Evolutionary conservation across 1,284 basidiomycete genomes (phyloP), one percentile per base, ranked within the genome.

Genomic region (Coniferiporia sulphurascens): DNA sequence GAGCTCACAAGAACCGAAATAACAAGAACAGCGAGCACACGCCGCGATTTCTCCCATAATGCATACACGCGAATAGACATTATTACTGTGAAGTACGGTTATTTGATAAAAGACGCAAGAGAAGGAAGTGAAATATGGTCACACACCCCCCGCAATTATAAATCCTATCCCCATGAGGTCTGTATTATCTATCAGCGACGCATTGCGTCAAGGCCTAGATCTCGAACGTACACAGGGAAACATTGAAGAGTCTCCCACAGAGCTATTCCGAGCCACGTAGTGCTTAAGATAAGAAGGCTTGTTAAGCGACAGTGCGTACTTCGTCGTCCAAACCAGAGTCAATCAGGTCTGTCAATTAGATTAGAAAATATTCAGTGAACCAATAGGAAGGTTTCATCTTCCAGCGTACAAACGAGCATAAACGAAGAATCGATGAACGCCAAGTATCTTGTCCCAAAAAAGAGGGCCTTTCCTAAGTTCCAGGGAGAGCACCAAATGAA

Each of bases 311-410:
- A 41, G n/a, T 17, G 10, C 34, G 41, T 43, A 52, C 19, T 13
- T 17, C 38, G n/a, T 15, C 21, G 36, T 35, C n/a, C n/a, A 41
- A 10, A 17, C 12, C 35, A 17, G 35, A 17, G 13, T 15, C 12
- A 19, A 38, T 21, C 34, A 52, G 13, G 17, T 52, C 51, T 52
- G 34, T n/a, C 7, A 19, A 52, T 34, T 27, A 27, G 27, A 27
- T 2, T 27, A 82, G 90, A 58, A 97, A 98, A 74, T 96, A 83
- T 35, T 49, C 21, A 58, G 12, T 3, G 21, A 36, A 52, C 13
- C 21, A 34, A 45, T 17, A 12, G 36, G 10, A 10, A 44, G n/a
- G 15, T 4, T 22, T 48, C 15, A 45, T 8, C 1, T 12, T 21
- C 22, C 41, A 17, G 48, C 61, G 17, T 36, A 62, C 61, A 19